phyloP scores from a whole-genome alignment of 2,329 filamentous ascomycete genomes.

The Scedosporium boydii region DNA sequence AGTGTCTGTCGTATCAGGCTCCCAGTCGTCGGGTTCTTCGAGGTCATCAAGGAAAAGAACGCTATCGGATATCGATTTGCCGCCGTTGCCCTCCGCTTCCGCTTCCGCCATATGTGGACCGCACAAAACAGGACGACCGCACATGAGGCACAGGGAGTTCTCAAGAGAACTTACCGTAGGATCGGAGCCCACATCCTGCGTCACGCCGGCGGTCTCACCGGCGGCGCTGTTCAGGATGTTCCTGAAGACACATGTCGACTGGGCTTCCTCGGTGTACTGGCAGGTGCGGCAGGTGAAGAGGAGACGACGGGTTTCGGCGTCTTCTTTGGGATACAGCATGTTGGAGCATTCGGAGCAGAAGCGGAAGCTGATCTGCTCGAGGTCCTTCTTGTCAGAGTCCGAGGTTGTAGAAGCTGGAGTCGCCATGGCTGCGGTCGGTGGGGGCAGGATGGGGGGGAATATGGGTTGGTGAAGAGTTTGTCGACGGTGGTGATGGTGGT shows the following conservation, averaged over 20 bases:
- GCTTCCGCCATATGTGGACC: slow-evolving; percentile 14
- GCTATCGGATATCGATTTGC: not conserved
- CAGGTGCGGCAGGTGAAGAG: slow-evolving; percentile 96
- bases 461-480: not conserved
- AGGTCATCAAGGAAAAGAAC: not conserved
- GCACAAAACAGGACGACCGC: slow-evolving; percentile 21
- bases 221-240: slow-evolving; percentile 87
- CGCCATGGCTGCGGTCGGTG: slow-evolving; percentile 34
- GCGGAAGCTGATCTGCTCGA: slow-evolving; percentile 83
- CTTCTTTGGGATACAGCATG: slow-evolving; percentile 95
- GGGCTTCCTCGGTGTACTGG: slow-evolving; percentile 78
- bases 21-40: not conserved
- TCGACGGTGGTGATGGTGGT: not conserved
- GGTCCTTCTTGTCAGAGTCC: slow-evolving; percentile 35
- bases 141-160: slow-evolving; percentile 34
- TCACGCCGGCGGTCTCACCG: slow-evolving; percentile 93
- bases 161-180: slow-evolving; percentile 79
- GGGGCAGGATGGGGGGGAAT: not conserved
- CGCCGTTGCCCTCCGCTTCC: not conserved
- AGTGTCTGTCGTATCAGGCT: not conserved
- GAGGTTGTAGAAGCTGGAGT: slow-evolving; percentile 31
- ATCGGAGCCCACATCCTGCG: slow-evolving; percentile 92
- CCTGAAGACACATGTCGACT: slow-evolving; percentile 87
- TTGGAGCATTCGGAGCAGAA: slow-evolving; percentile 99
- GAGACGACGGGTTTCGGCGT: slow-evolving; percentile 71